Conservation (phyloP, 306 rosid species). For the Prinsepia uniflora region DNA sequence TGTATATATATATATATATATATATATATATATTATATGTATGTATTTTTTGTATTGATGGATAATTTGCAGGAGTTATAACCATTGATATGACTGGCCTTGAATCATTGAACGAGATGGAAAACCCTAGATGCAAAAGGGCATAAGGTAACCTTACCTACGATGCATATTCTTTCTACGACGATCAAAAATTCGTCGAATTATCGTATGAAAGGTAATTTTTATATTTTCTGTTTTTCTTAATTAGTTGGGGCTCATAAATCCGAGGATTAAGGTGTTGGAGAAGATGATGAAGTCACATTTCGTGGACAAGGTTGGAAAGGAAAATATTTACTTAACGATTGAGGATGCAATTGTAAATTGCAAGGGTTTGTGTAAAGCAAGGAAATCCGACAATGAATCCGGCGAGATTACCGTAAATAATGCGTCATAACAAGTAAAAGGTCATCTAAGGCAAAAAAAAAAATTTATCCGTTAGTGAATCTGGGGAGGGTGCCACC, state of each 20-base stretch:
- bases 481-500: too few relatives aligned
- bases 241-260: slow-evolving; percentile 48
- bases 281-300: slow-evolving; percentile 63
- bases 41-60: too few relatives aligned
- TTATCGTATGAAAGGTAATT: neutral
- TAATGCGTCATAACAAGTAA: neutral
- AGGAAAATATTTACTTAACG: slow-evolving; percentile 46
- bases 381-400: slow-evolving; percentile 14
- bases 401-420: neutral
- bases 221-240: neutral
- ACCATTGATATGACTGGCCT: slow-evolving; percentile 71
- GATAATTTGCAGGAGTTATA: slow-evolving; percentile 54
- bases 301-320: slow-evolving; percentile 57
- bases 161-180: neutral
- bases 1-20: too few relatives aligned
- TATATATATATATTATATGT: too few relatives aligned
- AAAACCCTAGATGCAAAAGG: slow-evolving; percentile 38
- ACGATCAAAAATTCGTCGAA: neutral
- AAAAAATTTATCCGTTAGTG: too few relatives aligned
- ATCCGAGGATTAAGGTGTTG: slow-evolving; percentile 77
- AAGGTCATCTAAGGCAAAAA: too few relatives aligned
- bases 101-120: slow-evolving; percentile 50
- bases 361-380: slow-evolving; percentile 30
- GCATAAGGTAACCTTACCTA: slow-evolving; percentile 41
- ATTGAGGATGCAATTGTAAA: slow-evolving; percentile 64